Base-by-base conservation (phyloP, 2,329 filamentous ascomycete genomes). In the Phialophora chinensis region DNA sequence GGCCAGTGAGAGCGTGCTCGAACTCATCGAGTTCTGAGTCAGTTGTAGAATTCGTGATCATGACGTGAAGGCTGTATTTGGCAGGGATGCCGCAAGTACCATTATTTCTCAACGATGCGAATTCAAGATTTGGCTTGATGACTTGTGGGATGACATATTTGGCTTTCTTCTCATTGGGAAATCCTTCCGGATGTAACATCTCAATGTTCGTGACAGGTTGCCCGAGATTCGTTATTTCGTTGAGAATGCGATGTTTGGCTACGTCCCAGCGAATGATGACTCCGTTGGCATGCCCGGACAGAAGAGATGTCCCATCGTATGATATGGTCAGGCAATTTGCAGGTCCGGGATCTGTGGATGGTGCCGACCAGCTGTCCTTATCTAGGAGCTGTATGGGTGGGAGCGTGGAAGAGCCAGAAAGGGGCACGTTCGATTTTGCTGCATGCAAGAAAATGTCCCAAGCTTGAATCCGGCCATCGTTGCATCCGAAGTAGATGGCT, bases 221-320 rank as follows among this genome's bases (percentile, higher is more conserved):
- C 62, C 92, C 92, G 65, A 96, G 84, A 66, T 90, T 90, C 1
- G 87, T 84, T 55, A 94, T 74, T 60, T 89, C 87, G 2, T 88
- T 86, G 1, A 86, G 85, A 68, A 91, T 90, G 66, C 87, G 87
- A 66, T 87, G 86, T 71, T 89, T 88, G 44, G 88, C 87, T 29
- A 94, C 84, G 75, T 92, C 91, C 94, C 94, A 98, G 62, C 86
- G 84, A 35, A 92, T 81, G 49, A 97, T 85, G 74, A 91, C 91
- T 59, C 94, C 94, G 72, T 86, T 90, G 20, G 86, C 82, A 74
- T 98, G 93, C 5, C 93, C 93, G 2, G 93, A 93, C 29, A 97
- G 78, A 25, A 97, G 81, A 7, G 84, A 86, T 52, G 90, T 93
- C 29, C 92, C 91, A 76, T 97, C 94, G 77, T 95, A 93, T 74